Conservation (phyloP, 2,329 filamentous ascomycete genomes). For the Fusarium nanum region DNA sequence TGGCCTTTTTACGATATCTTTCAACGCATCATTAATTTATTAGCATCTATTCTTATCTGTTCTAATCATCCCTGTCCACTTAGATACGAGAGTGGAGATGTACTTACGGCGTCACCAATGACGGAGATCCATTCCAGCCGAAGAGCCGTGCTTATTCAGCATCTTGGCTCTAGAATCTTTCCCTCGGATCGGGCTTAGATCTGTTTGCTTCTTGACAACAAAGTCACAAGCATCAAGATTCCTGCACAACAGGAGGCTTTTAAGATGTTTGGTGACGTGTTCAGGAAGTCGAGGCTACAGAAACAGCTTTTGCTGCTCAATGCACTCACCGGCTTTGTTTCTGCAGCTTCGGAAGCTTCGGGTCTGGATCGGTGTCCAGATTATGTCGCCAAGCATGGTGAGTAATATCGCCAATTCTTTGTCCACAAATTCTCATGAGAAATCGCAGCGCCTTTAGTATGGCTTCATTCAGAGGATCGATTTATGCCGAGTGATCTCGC, state of each 20-base stretch:
- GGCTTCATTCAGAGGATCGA: constrained; percentile 50
- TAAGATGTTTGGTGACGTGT: constrained; percentile 16
- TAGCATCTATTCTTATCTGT: background rate
- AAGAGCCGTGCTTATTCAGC: constrained; percentile 29
- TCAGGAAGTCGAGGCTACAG: constrained; percentile 1
- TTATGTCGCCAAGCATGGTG: constrained; percentile 49
- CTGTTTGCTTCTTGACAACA: constrained; percentile 14
- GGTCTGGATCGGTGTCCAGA: constrained; percentile 41
- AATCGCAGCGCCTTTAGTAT: constrained; percentile 47
- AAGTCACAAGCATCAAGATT: background rate
- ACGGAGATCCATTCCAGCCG: background rate
- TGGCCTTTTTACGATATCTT: background rate
- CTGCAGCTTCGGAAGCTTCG: constrained; percentile 18
- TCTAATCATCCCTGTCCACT: background rate
- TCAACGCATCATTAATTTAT: background rate
- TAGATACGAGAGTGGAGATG: background rate
- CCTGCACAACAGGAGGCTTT: constrained; percentile 1
- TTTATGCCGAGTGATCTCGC: constrained; percentile 49
- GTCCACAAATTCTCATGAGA: background rate
- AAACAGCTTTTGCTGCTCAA: constrained; percentile 10
- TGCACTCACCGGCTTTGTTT: constrained; percentile 9
- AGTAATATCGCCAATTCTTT: constrained; percentile 12
- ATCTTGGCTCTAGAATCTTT: constrained; percentile 4
- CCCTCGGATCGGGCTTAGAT: constrained; percentile 9
- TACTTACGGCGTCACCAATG: constrained; percentile 6